Evolutionary conservation across 768 basidiomycete species (phyloP).

Genomic region (Rhizopogon rudus): DNA sequence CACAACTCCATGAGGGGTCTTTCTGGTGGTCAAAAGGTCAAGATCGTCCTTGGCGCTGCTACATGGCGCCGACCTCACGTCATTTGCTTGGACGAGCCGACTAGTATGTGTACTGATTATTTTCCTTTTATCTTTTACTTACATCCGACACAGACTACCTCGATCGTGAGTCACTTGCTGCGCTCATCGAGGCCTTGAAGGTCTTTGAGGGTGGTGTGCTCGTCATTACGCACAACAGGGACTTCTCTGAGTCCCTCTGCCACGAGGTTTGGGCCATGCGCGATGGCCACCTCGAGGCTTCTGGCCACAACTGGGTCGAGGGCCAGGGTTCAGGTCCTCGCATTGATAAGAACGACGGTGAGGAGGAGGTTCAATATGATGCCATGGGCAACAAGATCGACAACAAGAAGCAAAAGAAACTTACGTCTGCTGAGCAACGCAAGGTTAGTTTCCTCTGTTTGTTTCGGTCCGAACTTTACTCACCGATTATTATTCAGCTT

Average conservation of each 20-base stretch:
- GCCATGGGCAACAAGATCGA: constrained; percentile 99
- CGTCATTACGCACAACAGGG: constrained; percentile 95
- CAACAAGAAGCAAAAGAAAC: constrained; percentile 79
- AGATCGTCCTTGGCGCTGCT: constrained; percentile 97
- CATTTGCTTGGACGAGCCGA: constrained; percentile 96
- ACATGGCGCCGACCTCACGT: constrained; percentile 99
- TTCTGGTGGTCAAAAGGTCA: constrained; percentile 98
- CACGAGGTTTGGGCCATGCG: constrained; percentile 99
- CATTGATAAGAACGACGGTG: constrained; percentile 91
- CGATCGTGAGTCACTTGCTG: constrained; percentile 98
- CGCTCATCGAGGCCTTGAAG: constrained; percentile 97
- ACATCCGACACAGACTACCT: constrained; percentile 69
- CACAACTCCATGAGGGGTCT: constrained; percentile 99
- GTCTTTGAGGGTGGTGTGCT: constrained; percentile 98
- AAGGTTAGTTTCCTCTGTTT: constrained; percentile 46
- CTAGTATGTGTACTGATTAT: constrained; percentile 47
- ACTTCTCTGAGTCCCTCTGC: constrained; percentile 99
- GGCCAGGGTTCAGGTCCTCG: constrained; percentile 93
- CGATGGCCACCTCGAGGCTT: constrained; percentile 92
- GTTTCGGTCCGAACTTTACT: constrained; percentile 3
- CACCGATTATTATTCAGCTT: constrained; percentile 23
- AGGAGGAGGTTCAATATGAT: constrained; percentile 89
- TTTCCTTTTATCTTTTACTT: not conserved
- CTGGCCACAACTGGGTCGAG: constrained; percentile 99
- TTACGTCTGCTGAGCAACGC: constrained; percentile 75